Conservation (phyloP, 2,329 filamentous ascomycete species). For the Apiospora aurea region DNA sequence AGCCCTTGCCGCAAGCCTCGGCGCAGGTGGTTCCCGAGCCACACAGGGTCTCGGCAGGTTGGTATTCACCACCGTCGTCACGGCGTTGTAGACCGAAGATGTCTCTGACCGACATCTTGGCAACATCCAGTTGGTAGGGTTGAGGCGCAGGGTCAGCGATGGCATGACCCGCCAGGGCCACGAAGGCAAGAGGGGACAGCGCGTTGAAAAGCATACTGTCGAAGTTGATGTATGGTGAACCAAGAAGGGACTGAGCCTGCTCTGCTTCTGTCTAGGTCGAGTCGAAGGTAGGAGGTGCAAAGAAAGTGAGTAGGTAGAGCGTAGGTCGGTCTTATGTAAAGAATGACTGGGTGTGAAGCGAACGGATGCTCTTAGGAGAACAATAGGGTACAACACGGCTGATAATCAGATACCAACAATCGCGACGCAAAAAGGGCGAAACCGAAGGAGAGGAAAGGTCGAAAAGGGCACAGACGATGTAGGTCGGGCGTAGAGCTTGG, state of each 20-base stretch:
- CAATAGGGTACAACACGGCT: neutral
- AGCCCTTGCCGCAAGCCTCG: slow-evolving; percentile 44
- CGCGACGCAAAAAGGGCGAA: slow-evolving; percentile 11
- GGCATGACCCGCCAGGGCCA: slow-evolving; percentile 36
- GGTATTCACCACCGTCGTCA: slow-evolving; percentile 38
- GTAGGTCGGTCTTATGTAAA: slow-evolving; percentile 2
- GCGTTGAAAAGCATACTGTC: slow-evolving; percentile 35
- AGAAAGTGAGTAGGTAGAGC: neutral
- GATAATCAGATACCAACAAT: slow-evolving; percentile 4
- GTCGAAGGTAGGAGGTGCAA: neutral
- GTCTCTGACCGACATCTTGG: slow-evolving; percentile 38
- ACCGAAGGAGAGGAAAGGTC: neutral
- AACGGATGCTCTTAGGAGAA: slow-evolving; percentile 17
- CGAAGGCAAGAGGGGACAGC: slow-evolving; percentile 33
- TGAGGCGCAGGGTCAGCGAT: slow-evolving; percentile 35
- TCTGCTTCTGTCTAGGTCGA: neutral
- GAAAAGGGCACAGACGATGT: slow-evolving; percentile 7
- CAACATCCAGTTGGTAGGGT: slow-evolving; percentile 37
- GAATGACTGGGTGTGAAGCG: neutral
- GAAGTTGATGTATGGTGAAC: neutral
- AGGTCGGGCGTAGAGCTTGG: slow-evolving; percentile 12
- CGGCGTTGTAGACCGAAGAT: slow-evolving; percentile 38
- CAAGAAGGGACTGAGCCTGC: neutral
- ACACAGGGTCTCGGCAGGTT: slow-evolving; percentile 40
- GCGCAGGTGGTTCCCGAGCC: slow-evolving; percentile 39